phyloP scores from a whole-genome alignment of 495 filamentous ascomycete species.

The Platismatia glauca region DNA sequence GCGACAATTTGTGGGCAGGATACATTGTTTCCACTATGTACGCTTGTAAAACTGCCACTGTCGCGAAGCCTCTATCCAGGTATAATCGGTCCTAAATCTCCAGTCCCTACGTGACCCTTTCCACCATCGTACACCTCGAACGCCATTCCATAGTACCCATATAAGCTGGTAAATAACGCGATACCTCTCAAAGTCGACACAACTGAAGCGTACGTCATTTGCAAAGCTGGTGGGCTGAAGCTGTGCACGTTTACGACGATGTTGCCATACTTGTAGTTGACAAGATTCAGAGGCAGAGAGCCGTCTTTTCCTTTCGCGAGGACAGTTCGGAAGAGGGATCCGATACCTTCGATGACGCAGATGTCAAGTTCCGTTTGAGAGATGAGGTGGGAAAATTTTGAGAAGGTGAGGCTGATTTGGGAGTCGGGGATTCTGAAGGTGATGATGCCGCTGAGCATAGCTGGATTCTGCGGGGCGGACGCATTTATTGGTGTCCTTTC shows the following conservation, averaged over 20 bases:
- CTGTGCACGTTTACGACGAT: constrained; percentile 1
- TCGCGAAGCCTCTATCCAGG: not conserved
- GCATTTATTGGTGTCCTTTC: not conserved
- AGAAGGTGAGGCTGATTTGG: not conserved
- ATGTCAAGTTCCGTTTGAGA: constrained; percentile 2
- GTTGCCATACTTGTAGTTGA: constrained; percentile 7
- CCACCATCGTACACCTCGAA: not conserved
- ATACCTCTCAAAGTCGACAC: constrained; percentile 4
- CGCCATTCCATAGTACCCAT: not conserved
- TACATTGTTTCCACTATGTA: too few species aligned
- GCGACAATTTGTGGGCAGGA: too few species aligned
- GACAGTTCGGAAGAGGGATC: not conserved
- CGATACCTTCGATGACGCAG: constrained; percentile 8
- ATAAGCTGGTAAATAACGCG: constrained; percentile 7
- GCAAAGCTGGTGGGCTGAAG: not conserved
- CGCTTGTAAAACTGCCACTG: not conserved
- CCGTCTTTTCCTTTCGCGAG: not conserved
- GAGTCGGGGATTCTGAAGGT: constrained; percentile 7
- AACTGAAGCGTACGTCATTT: not conserved
- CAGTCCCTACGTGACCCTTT: constrained; percentile 2
- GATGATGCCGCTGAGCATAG: not conserved
- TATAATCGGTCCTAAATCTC: not conserved
- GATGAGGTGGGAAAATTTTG: not conserved
- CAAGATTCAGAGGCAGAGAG: not conserved
- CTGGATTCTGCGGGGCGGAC: not conserved